These are phyloP conservation scores for Fusarium buharicum DNA, from an alignment of 2,329 filamentous ascomycete genomes.

Conservation along the genomic window DNA sequence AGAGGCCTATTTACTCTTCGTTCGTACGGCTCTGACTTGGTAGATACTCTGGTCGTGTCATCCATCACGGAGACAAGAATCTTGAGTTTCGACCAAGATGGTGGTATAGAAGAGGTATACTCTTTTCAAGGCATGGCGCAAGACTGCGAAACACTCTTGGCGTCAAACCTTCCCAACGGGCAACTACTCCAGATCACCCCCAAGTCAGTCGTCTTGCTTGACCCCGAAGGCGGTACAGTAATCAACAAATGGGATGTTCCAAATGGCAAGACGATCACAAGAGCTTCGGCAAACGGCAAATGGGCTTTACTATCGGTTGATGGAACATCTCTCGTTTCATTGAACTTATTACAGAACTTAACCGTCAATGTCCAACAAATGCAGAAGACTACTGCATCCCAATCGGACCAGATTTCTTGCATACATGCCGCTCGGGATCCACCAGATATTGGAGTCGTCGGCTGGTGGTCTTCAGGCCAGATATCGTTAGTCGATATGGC, in stretches of 20 bases:
- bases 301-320: constrained; percentile 79
- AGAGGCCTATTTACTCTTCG: constrained; percentile 77
- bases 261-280: constrained; percentile 71
- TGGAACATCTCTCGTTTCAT: constrained; percentile 75
- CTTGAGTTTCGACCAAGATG: constrained; percentile 78
- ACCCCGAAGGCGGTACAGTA: constrained; percentile 66
- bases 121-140: constrained; percentile 76
- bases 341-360: constrained; percentile 71
- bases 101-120: constrained; percentile 88
- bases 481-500: constrained; percentile 78
- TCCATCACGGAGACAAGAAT: constrained; percentile 85
- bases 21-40: constrained; percentile 58
- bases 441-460: constrained; percentile 77
- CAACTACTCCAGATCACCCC: constrained; percentile 81
- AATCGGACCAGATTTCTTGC: constrained; percentile 81
- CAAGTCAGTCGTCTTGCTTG: constrained; percentile 68
- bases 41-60: constrained; percentile 81
- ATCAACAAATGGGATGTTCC: constrained; percentile 68
- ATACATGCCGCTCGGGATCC: constrained; percentile 76
- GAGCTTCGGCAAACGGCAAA: constrained; percentile 77
- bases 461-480: constrained; percentile 86
- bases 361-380: constrained; percentile 69
- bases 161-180: constrained; percentile 70
- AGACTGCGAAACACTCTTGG: constrained; percentile 77
- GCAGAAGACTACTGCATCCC: constrained; percentile 56